These are phyloP conservation scores for Vitis riparia DNA, from an alignment of 164 flowering plant species.

Conservation along the genomic window DNA sequence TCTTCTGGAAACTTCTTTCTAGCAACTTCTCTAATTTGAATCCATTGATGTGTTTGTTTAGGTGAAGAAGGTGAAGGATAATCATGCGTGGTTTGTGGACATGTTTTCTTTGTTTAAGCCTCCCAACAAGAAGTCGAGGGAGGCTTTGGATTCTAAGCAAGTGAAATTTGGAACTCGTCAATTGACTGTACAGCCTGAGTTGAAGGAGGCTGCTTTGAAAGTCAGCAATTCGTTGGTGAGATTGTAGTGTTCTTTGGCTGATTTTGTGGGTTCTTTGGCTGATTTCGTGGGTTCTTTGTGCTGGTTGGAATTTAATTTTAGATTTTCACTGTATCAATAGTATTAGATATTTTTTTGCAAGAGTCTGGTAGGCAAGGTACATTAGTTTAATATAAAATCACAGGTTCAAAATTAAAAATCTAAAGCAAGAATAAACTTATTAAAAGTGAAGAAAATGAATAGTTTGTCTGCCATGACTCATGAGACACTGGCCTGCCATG, in stretches of 20 bases:
- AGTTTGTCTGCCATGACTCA: too few species aligned
- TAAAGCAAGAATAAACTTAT: too few species aligned
- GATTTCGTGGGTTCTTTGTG: neutral
- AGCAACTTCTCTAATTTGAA: neutral
- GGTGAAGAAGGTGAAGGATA: conserved; percentile 65
- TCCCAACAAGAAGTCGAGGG: conserved; percentile 62
- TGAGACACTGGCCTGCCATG: too few species aligned
- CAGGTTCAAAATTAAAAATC: too few species aligned
- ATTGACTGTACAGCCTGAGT: conserved; percentile 47
- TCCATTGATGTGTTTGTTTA: conserved; percentile 17
- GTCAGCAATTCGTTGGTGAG: conserved; percentile 66
- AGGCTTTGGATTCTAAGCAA: conserved; percentile 54
- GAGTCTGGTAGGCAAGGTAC: too few species aligned
- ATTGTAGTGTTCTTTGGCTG: neutral
- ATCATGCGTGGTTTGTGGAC: conserved; percentile 71
- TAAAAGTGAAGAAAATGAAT: too few species aligned
- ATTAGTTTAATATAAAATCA: too few species aligned
- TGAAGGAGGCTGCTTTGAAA: conserved; percentile 64
- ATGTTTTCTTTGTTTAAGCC: conserved; percentile 60
- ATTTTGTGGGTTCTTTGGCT: neutral
- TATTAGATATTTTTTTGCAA: too few species aligned
- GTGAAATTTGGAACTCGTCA: conserved; percentile 56
- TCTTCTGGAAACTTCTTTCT: conserved; percentile 4
- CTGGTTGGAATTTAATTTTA: neutral
- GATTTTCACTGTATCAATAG: neutral